Evolutionary conservation across 2,329 filamentous ascomycete genomes (phyloP).

Genomic region (Capronia coronata): DNA sequence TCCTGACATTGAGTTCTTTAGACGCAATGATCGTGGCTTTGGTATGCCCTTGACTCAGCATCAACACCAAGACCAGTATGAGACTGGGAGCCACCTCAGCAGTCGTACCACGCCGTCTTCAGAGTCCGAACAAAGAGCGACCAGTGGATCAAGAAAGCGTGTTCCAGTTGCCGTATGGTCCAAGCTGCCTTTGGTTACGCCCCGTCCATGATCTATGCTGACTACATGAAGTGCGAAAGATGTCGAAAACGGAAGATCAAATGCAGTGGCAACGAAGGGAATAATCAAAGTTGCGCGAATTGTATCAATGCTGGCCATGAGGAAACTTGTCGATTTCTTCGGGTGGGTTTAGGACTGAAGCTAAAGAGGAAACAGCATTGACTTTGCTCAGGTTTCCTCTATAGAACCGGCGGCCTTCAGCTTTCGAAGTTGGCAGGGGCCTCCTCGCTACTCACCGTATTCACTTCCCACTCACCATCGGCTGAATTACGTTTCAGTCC

Average conservation of each 20-base stretch:
- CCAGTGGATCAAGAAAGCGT: conserved; percentile 28
- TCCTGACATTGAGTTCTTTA: conserved; percentile 27
- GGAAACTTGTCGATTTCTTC: conserved; percentile 64
- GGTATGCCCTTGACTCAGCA: conserved; percentile 24
- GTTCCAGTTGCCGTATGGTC: conserved; percentile 32
- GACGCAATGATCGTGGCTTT: conserved; percentile 26
- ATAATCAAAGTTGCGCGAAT: conserved; percentile 71
- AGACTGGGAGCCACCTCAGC: conserved; percentile 15
- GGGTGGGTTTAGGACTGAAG: conserved; percentile 47
- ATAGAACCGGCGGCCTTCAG: conserved; percentile 10
- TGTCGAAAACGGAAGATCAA: conserved; percentile 93
- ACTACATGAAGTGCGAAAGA: conserved; percentile 62
- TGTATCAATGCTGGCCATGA: conserved; percentile 65
- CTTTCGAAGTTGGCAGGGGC: conserved; percentile 10
- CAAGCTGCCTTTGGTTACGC: neutral
- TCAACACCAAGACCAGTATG: conserved; percentile 22
- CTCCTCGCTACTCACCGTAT: conserved; percentile 22
- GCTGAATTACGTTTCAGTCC: conserved; percentile 14
- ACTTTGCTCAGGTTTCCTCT: conserved; percentile 13
- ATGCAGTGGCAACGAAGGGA: conserved; percentile 77
- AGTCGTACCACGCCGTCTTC: conserved; percentile 24
- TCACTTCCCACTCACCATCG: conserved; percentile 15
- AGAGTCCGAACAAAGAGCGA: conserved; percentile 25
- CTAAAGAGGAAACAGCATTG: neutral
- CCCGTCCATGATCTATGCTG: neutral